Percentiles rank a stretch among this genome's conserved stretches.
phyloP scores from a whole-genome alignment of 2,329 filamentous ascomycete genomes.

The Pseudocercospora fuligena region DNA sequence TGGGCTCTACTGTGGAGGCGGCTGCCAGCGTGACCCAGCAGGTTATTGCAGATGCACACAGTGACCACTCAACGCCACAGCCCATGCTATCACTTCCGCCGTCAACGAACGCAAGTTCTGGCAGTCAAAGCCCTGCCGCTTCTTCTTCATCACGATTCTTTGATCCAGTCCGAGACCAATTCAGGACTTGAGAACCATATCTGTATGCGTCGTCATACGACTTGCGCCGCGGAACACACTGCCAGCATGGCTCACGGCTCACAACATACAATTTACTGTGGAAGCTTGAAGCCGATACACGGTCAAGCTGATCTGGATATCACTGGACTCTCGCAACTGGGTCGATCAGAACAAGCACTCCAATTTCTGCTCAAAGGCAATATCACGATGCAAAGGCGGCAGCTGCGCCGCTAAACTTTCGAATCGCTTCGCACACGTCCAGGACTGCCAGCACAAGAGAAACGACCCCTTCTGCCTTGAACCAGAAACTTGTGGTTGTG shows the following conservation, averaged over 20 bases:
- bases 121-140: conserved; percentile 1
- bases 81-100: not conserved
- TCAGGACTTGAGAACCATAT: conserved; percentile 14
- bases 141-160: conserved; percentile 9
- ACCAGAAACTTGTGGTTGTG: not conserved
- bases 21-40: conserved; percentile 9
- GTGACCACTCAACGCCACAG: not conserved
- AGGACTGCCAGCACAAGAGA: not conserved
- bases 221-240: not conserved
- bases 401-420: not conserved
- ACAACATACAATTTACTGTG: not conserved
- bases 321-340: not conserved
- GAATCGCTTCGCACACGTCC: not conserved
- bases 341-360: not conserved
- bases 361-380: not conserved
- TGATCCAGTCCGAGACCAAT: conserved; percentile 20
- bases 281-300: not conserved
- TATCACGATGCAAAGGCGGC: not conserved
- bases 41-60: conserved; percentile 2
- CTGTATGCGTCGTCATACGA: not conserved
- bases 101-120: not conserved
- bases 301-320: not conserved
- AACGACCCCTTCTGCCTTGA: too few species aligned
- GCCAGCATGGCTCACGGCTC: not conserved
- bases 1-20: conserved; percentile 1